Evolutionary conservation across 1,139 yeast genomes (phyloP).

Genomic region (Yamadazyma spencermartinsiae): DNA sequence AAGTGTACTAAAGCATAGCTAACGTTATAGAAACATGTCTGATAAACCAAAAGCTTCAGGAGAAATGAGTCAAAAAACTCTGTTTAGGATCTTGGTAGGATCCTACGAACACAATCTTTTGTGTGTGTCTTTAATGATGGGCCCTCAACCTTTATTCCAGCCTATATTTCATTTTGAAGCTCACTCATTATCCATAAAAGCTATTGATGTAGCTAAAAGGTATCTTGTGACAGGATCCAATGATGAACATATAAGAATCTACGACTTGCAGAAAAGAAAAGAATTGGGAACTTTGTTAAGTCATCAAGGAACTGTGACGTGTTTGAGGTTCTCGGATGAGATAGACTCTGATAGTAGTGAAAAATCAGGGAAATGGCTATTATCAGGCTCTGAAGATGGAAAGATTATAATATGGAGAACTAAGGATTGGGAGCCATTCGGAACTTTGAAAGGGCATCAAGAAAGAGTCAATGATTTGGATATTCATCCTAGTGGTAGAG

Average conservation of each 20-base stretch:
- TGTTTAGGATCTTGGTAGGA: slow-evolving; percentile 83
- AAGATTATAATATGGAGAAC: slow-evolving; percentile 91
- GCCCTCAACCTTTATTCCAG: slow-evolving; percentile 64
- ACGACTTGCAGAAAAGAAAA: slow-evolving; percentile 90
- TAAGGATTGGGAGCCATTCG: slow-evolving; percentile 94
- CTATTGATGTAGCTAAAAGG: slow-evolving; percentile 79
- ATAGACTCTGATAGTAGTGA: slow-evolving; percentile 18
- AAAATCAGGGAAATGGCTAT: slow-evolving; percentile 76
- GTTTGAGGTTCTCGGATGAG: slow-evolving; percentile 67
- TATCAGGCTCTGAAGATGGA: slow-evolving; percentile 92
- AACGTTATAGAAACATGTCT: too few relatives aligned
- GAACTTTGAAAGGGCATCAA: slow-evolving; percentile 82
- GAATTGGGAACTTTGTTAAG: slow-evolving; percentile 89
- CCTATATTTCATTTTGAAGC: slow-evolving; percentile 97
- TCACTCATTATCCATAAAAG: slow-evolving; percentile 82
- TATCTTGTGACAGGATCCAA: slow-evolving; percentile 93
- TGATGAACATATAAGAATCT: slow-evolving; percentile 93
- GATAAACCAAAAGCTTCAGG: not conserved
- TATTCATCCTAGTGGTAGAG: slow-evolving; percentile 89
- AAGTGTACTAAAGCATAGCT: too few relatives aligned
- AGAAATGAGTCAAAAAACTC: slow-evolving; percentile 17
- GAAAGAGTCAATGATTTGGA: slow-evolving; percentile 79
- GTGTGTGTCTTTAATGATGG: slow-evolving; percentile 73
- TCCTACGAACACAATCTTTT: slow-evolving; percentile 92
- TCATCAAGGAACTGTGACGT: slow-evolving; percentile 87